Base-by-base conservation (phyloP, 2,329 filamentous ascomycete species). In the Xylaria sp. region DNA sequence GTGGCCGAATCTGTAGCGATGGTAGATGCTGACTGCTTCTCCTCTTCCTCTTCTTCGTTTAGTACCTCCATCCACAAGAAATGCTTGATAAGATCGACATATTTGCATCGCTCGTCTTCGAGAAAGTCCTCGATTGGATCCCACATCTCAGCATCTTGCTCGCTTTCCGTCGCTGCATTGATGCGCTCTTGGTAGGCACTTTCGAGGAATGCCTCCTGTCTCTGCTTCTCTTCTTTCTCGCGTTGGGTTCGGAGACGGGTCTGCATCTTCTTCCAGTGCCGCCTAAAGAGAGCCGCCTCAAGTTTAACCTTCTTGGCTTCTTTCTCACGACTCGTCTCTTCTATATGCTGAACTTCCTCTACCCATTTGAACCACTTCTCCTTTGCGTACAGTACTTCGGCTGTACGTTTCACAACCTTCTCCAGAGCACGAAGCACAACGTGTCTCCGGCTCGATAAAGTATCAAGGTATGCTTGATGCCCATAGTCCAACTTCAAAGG, bases 321-420 rank as follows among this genome's bases (percentile, higher is more conserved):
- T 52, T 81, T 83, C 52, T 85, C 83, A 32, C 81, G 80, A 4
- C 73, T 78, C 28, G 75, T 73, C 61, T 85, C 83, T 73, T 85
- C 83, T 32, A 81, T 77, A 18, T 81, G 77, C 70, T 85, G 83
- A 39, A 78, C 80, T 63, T 81, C 69, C 15, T 79, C 76, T 6
- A 84, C 78, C 83, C 83, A 85, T n/a, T 77, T 75, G 70, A 80
- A 84, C 83, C 84, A 85, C 67, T 83, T 81, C 72, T 83, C 79
- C 65, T 81, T 78, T 65, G 80, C 75, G 70, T 83, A 84, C 52
- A 84, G 75, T 10, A 84, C 77, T 60, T 82, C 77, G 7, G 81
- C 80, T 13, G 76, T 81, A 20, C 82, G 79, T 50, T 78, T 79
- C 41, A 82, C 80, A 2, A 85, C 73, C 32, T 77, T 78, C 60